Base-by-base conservation (phyloP, 1,284 basidiomycete species). In the Coriolopsis trogii region DNA sequence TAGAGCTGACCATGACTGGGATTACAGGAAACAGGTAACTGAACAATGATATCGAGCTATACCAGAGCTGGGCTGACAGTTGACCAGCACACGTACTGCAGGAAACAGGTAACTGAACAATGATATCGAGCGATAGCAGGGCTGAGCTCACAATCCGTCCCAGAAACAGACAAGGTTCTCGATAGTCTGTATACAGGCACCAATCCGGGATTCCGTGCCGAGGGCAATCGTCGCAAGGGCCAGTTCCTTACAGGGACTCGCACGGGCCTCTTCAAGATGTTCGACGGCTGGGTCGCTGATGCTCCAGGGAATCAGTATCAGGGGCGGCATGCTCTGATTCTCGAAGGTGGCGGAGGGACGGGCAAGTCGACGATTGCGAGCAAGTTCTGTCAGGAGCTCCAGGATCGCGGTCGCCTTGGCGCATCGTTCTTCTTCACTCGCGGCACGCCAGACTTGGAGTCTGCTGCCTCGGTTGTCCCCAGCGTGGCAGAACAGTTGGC, bases 301-400 rank as follows among this genome's bases (percentile, higher is more conserved):
- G 15, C 12, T 6, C 33, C n/a, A 18, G n/a, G 2, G 4, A 34
- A 5, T 16, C 18, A 44, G 33, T 12, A 6, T n/a, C 13, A 34
- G 6, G 3, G 4, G n/a, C 33, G 10, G 33, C 20, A 8, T 34
- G 33, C 13, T n/a, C n/a, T n/a, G n/a, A n/a, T 34, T 34, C 33
- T 33, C 31, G 31, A n/a, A 13, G 31, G 31, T n/a, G 16, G 50
- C 6, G 43, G 47, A 6, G 50, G 54, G 12, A 53, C 51, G 8
- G 57, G 57, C 2, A 59, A 59, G 42, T 56, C 53, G 3, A 52
- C 57, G 5, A 40, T 59, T 18, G 57, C 54, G 18, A 48, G 43
- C 23, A 45, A 53, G 15, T 16, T 53, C 15, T 46, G 49, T 4
- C 20, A 24, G 16, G 33, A 52, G 12, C 31, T 54, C 2, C 26